These are phyloP conservation scores for Pythium guiyangense DNA, from an alignment of 352 stramenopile genomes.

Conservation along the genomic window DNA sequence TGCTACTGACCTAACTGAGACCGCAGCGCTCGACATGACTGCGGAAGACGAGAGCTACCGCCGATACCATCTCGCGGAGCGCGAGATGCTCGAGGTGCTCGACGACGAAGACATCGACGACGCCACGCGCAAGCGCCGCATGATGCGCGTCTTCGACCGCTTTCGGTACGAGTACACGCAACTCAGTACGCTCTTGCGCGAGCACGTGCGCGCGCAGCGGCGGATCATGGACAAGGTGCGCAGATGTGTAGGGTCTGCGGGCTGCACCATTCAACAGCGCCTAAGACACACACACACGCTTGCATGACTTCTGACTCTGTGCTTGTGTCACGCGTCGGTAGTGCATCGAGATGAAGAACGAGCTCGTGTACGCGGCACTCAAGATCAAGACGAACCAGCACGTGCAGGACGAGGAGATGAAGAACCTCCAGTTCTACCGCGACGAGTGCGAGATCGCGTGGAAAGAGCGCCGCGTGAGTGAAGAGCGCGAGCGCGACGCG, in stretches of 20 bases:
- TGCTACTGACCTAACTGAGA: too few species aligned
- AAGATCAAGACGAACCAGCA: slow-evolving; percentile 54
- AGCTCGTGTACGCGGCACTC: slow-evolving; percentile 51
- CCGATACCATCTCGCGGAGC: slow-evolving; percentile 40
- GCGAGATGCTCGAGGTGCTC: slow-evolving; percentile 42
- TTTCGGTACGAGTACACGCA: slow-evolving; percentile 62
- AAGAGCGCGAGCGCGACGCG: slow-evolving; percentile 54
- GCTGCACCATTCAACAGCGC: background rate
- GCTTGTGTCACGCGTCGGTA: slow-evolving; percentile 1
- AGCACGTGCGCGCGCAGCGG: slow-evolving; percentile 44
- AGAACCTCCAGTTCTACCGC: slow-evolving; percentile 63
- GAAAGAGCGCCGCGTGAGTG: slow-evolving; percentile 47
- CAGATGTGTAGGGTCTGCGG: background rate
- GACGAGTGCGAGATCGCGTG: slow-evolving; percentile 72
- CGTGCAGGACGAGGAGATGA: slow-evolving; percentile 66
- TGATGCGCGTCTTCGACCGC: slow-evolving; percentile 63
- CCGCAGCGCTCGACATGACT: slow-evolving; percentile 5
- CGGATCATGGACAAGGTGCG: slow-evolving; percentile 55
- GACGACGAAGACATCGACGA: slow-evolving; percentile 43
- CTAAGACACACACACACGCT: background rate
- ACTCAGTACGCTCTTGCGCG: slow-evolving; percentile 46
- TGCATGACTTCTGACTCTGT: background rate
- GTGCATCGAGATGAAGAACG: slow-evolving; percentile 67
- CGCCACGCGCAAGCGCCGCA: slow-evolving; percentile 45
- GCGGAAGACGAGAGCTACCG: slow-evolving; percentile 26